Base-by-base conservation (phyloP, 306 rosid genomes). In the Corylus avellana region DNA sequence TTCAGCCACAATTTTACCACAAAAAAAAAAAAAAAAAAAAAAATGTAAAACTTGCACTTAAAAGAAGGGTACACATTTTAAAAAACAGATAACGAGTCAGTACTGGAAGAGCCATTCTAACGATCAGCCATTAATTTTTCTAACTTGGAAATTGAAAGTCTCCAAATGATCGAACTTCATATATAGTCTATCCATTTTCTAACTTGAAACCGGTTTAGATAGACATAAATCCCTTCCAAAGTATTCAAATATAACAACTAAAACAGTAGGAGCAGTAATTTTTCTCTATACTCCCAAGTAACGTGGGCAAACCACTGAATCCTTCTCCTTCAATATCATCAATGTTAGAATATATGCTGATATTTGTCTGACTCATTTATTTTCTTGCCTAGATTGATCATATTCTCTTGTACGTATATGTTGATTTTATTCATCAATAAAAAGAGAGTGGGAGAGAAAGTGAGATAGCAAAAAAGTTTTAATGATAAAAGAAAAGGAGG, bases 61-160 rank as follows among this genome's bases (percentile, higher is more conserved):
- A 84, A 87, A 74, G 88, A 79, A 73, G 89, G 81, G 90, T 73
- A 80, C 93, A 78, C 59, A 80, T 77, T 85, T 90, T 89, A 86
- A 77, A 84, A 74, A 42, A 73, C 42, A 61, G 70, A 70, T 71
- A 59, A 72, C 39, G 27, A 82, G 84, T 74, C 84, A 58, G 80
- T 17, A 22, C 25, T 22, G 64, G 27, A 70, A 70, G 75, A 85
- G 70, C 79, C 80, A 50, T 62, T 73, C 81, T 17, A 49, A 67
- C 13, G 72, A 68, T 68, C 53, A 42, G 72, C 53, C 51, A 42
- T 44, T 42, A 42, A 42, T 42, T 42, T 25, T 59, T 25, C 66
- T 59, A 68, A 56, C 64, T 80, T 67, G 62, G 67, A 61, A 84
- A 61, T 54, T 68, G 84, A 58, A 78, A 29, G 53, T 74, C n/a